Evolutionary conservation across 2,329 filamentous ascomycete species (phyloP).

Genomic region (Thielaviopsis ethacetica): DNA sequence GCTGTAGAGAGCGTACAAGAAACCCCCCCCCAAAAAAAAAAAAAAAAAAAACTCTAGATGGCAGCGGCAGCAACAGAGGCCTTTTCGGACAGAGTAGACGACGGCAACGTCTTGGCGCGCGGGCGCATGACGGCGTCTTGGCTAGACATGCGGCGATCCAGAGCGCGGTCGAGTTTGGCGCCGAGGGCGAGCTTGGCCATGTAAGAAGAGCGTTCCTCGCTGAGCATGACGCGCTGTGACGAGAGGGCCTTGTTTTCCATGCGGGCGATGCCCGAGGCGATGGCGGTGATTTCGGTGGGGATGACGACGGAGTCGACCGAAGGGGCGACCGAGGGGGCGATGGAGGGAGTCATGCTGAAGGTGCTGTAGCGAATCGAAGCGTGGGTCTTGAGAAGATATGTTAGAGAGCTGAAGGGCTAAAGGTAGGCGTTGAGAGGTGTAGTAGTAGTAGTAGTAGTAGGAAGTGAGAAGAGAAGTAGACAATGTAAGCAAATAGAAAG

Average conservation of each 20-base stretch:
- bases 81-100: conserved; percentile 17
- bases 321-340: conserved; percentile 40
- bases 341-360: conserved; percentile 40
- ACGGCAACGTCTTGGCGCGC: conserved; percentile 23
- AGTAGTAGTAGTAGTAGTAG: conserved; percentile 1
- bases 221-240: conserved; percentile 65
- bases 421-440: neutral
- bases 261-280: conserved; percentile 65
- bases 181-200: conserved; percentile 76
- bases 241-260: conserved; percentile 79
- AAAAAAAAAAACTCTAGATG: too few relatives aligned
- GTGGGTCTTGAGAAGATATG: conserved; percentile 23
- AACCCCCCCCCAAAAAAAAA: too few relatives aligned
- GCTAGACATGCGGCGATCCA: conserved; percentile 69
- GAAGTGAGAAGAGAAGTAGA: neutral
- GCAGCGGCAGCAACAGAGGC: neutral
- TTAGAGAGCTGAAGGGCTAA: neutral
- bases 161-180: conserved; percentile 77
- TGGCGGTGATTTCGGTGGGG: conserved; percentile 44
- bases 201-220: conserved; percentile 63
- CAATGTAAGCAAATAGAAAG: conserved; percentile 7
- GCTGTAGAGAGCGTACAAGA: too few relatives aligned
- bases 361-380: conserved; percentile 42
- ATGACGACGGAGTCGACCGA: conserved; percentile 32
- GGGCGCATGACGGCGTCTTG: conserved; percentile 78